Percentiles rank a stretch among this genome's conserved stretches.
phyloP scores from a whole-genome alignment of 805 yeast species.

The Priceomyces castillae region DNA sequence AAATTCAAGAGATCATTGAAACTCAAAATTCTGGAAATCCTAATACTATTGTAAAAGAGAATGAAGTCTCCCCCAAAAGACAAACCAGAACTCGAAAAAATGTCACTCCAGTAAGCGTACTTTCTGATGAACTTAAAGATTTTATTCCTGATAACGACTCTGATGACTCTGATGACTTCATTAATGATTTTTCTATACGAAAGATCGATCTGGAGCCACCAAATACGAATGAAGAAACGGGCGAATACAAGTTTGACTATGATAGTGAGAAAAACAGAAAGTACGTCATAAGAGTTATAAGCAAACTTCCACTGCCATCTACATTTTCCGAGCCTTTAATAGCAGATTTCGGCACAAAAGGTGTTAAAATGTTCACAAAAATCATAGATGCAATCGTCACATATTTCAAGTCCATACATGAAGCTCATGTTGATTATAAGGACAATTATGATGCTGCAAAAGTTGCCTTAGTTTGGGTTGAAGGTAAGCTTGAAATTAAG shows the following conservation, averaged over 20 bases:
- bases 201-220: slow-evolving; percentile 2
- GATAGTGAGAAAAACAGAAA: slow-evolving; percentile 26
- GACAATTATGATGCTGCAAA: not conserved
- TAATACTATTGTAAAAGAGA: not conserved
- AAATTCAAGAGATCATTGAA: no score
- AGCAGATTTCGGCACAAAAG: slow-evolving; percentile 24
- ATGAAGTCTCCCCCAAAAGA: no score
- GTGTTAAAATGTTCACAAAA: slow-evolving; percentile 23
- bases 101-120: not conserved
- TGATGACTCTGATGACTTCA: slow-evolving; percentile 8
- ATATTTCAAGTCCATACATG: slow-evolving; percentile 9
- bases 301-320: slow-evolving; percentile 23
- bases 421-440: not conserved
- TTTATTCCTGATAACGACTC: slow-evolving; percentile 2
- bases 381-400: slow-evolving; percentile 18
- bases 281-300: slow-evolving; percentile 27
- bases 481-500: slow-evolving; percentile 37
- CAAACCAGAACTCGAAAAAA: not conserved
- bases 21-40: not conserved
- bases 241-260: slow-evolving; percentile 20
- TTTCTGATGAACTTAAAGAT: slow-evolving; percentile 3
- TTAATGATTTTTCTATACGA: slow-evolving; percentile 6
- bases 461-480: slow-evolving; percentile 36
- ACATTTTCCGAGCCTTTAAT: slow-evolving; percentile 7
- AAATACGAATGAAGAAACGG: slow-evolving; percentile 4